A percentile compares a stretch with the other conserved stretches of the same genome.
Evolutionary conservation across 1,284 basidiomycete species (phyloP).

Genomic region (Cryptococcus maquisensis): DNA sequence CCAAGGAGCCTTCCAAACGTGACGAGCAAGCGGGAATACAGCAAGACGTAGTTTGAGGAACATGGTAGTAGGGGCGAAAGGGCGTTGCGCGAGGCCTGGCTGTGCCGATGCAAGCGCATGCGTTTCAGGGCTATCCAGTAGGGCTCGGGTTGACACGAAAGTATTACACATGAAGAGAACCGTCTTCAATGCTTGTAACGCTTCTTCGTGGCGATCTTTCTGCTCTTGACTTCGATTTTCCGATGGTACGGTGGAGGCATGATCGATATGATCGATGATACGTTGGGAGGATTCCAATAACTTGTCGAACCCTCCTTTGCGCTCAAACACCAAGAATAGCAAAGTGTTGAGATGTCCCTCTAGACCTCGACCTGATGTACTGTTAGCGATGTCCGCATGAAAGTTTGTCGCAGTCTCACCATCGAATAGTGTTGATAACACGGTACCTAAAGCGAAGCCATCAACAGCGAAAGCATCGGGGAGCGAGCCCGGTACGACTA

Average conservation of each 20-base stretch:
- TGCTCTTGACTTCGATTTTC: conserved; percentile 9
- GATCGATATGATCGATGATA: conserved; percentile 45
- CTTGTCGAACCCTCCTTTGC: conserved; percentile 66
- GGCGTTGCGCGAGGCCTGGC: conserved; percentile 43
- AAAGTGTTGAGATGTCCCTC: conserved; percentile 77
- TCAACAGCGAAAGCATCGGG: conserved; percentile 42
- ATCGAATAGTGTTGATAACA: conserved; percentile 73
- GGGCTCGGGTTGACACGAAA: conserved; percentile 70
- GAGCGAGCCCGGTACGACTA: not conserved
- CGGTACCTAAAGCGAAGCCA: conserved; percentile 71
- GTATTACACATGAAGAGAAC: conserved; percentile 72
- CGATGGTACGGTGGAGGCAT: conserved; percentile 2
- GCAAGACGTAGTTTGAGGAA: conserved; percentile 73
- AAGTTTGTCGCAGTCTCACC: conserved; percentile 53
- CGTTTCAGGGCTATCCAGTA: conserved; percentile 84
- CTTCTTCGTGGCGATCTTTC: not conserved
- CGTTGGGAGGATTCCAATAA: conserved; percentile 61
- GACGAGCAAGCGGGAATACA: conserved; percentile 63
- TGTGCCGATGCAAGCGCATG: conserved; percentile 28
- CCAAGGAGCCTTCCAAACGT: conserved; percentile 83
- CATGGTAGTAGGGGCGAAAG: conserved; percentile 81
- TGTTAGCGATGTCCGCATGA: conserved; percentile 3
- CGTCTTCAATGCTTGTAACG: conserved; percentile 69
- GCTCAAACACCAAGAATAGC: conserved; percentile 69
- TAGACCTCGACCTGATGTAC: conserved; percentile 61